Evolutionary conservation across 805 yeast species (phyloP).

Genomic region (Saccharomyces paradoxus): DNA sequence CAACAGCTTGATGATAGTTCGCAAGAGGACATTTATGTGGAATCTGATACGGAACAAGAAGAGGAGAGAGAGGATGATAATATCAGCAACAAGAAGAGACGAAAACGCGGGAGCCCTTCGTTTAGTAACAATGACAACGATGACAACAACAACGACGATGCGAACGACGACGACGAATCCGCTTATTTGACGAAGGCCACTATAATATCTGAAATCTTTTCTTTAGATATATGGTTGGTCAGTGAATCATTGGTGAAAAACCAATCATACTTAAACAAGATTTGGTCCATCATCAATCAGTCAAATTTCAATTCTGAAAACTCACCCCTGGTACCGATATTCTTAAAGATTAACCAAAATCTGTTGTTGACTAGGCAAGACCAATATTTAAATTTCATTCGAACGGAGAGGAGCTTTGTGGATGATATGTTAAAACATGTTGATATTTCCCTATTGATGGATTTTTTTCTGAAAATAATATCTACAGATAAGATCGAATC

Average conservation of each 20-base stretch:
- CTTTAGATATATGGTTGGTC: slow-evolving; percentile 87
- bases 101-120: not conserved
- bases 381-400: slow-evolving; percentile 23
- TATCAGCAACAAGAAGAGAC: not conserved
- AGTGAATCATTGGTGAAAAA: slow-evolving; percentile 81
- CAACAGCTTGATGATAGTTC: not conserved
- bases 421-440: slow-evolving; percentile 65
- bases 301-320: slow-evolving; percentile 47
- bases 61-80: not conserved
- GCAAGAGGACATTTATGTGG: slow-evolving; percentile 8
- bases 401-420: slow-evolving; percentile 47
- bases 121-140: slow-evolving; percentile 1
- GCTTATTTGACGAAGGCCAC: slow-evolving; percentile 16
- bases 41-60: slow-evolving; percentile 12
- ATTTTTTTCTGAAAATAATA: slow-evolving; percentile 75
- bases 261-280: slow-evolving; percentile 46
- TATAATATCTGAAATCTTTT: slow-evolving; percentile 60
- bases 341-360: slow-evolving; percentile 81
- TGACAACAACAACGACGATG: slow-evolving; percentile 2
- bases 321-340: slow-evolving; percentile 66
- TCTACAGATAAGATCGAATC: slow-evolving; percentile 86
- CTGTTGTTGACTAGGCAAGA: slow-evolving; percentile 65
- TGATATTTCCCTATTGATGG: slow-evolving; percentile 87
- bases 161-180: not conserved
- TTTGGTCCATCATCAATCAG: slow-evolving; percentile 71